Conservation (phyloP, 495 filamentous ascomycete genomes). For the Tuber microsphaerosporum region DNA sequence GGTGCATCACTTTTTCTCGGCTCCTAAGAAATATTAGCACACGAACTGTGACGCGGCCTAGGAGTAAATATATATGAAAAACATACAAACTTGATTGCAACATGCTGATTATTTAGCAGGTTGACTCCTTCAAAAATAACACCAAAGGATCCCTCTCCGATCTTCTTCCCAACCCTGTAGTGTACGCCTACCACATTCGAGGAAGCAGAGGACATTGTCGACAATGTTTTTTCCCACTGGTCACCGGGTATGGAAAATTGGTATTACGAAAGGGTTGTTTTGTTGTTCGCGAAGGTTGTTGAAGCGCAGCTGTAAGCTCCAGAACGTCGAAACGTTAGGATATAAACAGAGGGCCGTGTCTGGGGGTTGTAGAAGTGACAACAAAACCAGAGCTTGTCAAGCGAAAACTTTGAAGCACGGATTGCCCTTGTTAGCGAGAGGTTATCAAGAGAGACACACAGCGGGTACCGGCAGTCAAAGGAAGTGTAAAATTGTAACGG, state of each 20-base stretch:
- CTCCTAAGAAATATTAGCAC: constrained; percentile 55
- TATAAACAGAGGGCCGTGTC: neutral
- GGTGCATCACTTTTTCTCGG: constrained; percentile 97
- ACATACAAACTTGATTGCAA: constrained; percentile 98
- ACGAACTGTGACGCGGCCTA: constrained; percentile 5
- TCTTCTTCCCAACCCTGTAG: constrained; percentile 99
- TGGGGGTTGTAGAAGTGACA: neutral
- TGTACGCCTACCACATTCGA: constrained; percentile 99
- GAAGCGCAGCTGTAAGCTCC: neutral
- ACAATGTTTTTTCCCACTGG: constrained; percentile 32
- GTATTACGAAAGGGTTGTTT: neutral
- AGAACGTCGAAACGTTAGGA: constrained; percentile 3
- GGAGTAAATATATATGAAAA: constrained; percentile 5
- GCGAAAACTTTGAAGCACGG: neutral
- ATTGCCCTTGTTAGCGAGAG: neutral
- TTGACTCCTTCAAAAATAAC: constrained; percentile 99
- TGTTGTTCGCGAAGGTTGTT: neutral
- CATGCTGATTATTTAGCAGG: constrained; percentile 96
- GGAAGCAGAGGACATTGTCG: constrained; percentile 78
- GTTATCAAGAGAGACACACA: neutral
- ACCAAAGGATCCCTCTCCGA: constrained; percentile 96
- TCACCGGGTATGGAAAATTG: constrained; percentile 8
- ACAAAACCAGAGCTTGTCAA: neutral
- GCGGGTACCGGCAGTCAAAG: neutral
- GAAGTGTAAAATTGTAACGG: neutral